Base-by-base conservation (phyloP, 83 land plant species). In the Picea mariana region DNA sequence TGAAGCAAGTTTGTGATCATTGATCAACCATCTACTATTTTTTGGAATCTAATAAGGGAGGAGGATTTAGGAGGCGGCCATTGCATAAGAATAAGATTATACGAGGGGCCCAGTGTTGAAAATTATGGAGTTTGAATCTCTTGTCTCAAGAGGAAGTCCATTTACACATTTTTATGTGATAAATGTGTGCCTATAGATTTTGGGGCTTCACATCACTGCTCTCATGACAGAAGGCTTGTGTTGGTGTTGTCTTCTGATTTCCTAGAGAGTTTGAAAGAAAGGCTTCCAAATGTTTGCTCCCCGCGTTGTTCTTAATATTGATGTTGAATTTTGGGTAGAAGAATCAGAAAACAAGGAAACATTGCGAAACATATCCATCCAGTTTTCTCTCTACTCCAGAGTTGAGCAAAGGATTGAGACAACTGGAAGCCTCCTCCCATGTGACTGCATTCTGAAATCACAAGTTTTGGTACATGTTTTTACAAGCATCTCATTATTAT, bases 121-220 rank as follows among this genome's bases (percentile, higher is more conserved):
- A 47, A 47, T 47, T 7, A 47, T 47, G 49, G 49, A 71, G 8
- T 40, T 1, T 7, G 18, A 71, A 9, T 9, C 52, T 71, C 42
- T 34, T 34, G 49, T 71, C 42, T 71, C 49, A 38, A 23, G 42
- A 71, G 9, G 49, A 47, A 31, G 75, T 18, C 9, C 49, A 71
- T 71, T 18, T 71, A 71, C 20, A 42, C 21, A 38, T 71, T 71
- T 71, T 71, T 52, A 71, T 71, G 17, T 71, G 20, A 38, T 40
- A 17, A 71, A 5, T 38, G 49, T 44, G 7, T 71, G 23, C 49
- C 75, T 17, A 17, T 21, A 69, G 47, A 44, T 9, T 44, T 73
- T 73, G 77, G 52, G 77, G 77, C 58, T 73, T 44, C 27, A 73
- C 42, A 42, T 73, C 44, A 24, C 77, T 73, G 52, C 55, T 73